Evolutionary conservation across 1,284 basidiomycete genomes (phyloP).

Genomic region (Pascua sp.): DNA sequence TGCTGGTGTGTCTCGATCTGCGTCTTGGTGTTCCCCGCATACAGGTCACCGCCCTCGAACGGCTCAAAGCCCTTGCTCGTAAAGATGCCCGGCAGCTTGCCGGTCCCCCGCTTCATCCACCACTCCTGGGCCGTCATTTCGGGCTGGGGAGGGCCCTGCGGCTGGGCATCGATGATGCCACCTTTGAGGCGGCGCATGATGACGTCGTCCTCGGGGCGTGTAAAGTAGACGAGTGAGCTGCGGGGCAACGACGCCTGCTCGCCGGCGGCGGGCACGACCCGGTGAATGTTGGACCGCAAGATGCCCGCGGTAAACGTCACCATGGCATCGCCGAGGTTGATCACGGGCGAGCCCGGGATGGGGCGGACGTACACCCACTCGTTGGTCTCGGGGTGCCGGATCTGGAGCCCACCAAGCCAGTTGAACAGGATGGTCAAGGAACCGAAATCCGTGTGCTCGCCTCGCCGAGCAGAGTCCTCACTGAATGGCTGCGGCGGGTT

Average conservation of each 20-base stretch:
- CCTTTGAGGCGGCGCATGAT: slow-evolving; percentile 41
- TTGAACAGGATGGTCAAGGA: slow-evolving; percentile 49
- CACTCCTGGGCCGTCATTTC: slow-evolving; percentile 31
- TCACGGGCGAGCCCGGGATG: slow-evolving; percentile 59
- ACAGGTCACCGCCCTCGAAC: slow-evolving; percentile 11
- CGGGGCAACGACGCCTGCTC: slow-evolving; percentile 54
- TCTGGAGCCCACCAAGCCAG: slow-evolving; percentile 67
- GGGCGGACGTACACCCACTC: slow-evolving; percentile 67
- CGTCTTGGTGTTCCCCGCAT: slow-evolving; percentile 7
- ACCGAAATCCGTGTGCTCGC: slow-evolving; percentile 33
- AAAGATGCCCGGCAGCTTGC: slow-evolving; percentile 24
- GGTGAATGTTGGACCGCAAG: slow-evolving; percentile 42
- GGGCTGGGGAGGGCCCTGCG: slow-evolving; percentile 5
- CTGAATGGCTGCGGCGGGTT: slow-evolving; percentile 36
- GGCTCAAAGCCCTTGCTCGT: slow-evolving; percentile 25
- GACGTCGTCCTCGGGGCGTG: slow-evolving; percentile 58
- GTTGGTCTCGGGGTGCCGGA: slow-evolving; percentile 61
- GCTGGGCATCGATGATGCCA: slow-evolving; percentile 27
- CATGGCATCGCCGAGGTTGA: slow-evolving; percentile 62
- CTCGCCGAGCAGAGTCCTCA: slow-evolving; percentile 15
- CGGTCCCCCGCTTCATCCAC: slow-evolving; percentile 29
- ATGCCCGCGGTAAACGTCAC: slow-evolving; percentile 60
- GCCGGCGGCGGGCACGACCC: slow-evolving; percentile 52
- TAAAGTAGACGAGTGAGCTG: slow-evolving; percentile 63
- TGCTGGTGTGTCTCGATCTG: background rate